A percentile compares a stretch with the other conserved stretches of the same genome.
These are phyloP conservation scores for Cinnamomum micranthum DNA, from an alignment of 164 flowering plant genomes.

Conservation along the genomic window DNA sequence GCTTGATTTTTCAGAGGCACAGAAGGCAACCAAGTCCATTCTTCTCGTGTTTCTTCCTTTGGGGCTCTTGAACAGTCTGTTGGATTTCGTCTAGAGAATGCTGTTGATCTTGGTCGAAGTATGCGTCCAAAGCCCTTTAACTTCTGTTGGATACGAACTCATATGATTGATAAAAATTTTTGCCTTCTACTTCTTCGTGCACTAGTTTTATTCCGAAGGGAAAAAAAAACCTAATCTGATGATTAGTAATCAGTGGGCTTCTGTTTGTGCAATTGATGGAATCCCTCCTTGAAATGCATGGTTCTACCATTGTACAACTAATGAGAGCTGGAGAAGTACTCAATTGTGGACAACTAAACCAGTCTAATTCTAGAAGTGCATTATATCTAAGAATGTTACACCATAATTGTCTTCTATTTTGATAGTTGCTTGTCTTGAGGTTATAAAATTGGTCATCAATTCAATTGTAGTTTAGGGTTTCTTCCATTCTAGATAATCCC, in stretches of 20 bases:
- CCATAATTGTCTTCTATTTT: too few relatives aligned
- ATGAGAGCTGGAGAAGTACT: too few relatives aligned
- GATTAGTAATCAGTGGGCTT: background rate
- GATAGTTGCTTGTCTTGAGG: too few relatives aligned
- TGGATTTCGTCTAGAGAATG: slow-evolving; percentile 49
- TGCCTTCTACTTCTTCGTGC: background rate
- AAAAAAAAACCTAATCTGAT: background rate
- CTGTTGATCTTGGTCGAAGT: slow-evolving; percentile 51
- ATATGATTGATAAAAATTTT: background rate
- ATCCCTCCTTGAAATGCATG: background rate
- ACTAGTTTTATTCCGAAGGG: background rate
- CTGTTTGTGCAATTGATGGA: background rate
- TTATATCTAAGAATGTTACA: too few relatives aligned
- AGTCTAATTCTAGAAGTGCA: too few relatives aligned
- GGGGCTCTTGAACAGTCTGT: slow-evolving; percentile 58
- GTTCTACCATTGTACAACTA: background rate
- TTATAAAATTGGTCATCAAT: too few relatives aligned
- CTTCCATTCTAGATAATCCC: too few relatives aligned
- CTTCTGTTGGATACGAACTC: background rate
- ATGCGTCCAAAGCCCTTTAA: slow-evolving; percentile 19
- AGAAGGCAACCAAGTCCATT: slow-evolving; percentile 14
- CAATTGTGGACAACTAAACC: too few relatives aligned
- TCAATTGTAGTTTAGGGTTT: too few relatives aligned
- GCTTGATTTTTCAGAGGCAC: slow-evolving; percentile 21
- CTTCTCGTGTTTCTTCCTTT: slow-evolving; percentile 42